Percentiles rank a stretch among this genome's conserved stretches.
Conservation (phyloP, 2,329 filamentous ascomycete genomes). For the Samsoniella hepiali region DNA sequence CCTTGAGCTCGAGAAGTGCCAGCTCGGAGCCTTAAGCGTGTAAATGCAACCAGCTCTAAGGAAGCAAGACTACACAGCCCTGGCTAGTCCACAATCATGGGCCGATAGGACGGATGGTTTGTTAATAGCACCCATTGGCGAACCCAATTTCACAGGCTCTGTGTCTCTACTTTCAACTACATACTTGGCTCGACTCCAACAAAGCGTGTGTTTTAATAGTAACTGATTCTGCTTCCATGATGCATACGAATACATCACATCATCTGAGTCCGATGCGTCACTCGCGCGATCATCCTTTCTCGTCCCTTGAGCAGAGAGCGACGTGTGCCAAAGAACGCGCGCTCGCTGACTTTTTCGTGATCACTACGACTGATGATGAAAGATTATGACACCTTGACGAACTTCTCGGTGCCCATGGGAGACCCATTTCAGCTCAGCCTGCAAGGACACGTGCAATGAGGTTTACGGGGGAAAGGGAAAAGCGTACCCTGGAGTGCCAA, state of each 20-base stretch:
- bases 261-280: constrained; percentile 75
- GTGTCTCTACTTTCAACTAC: neutral
- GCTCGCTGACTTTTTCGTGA: constrained; percentile 74
- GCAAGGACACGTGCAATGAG: constrained; percentile 62
- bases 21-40: neutral
- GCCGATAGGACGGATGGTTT: neutral
- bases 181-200: neutral
- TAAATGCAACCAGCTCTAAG: neutral
- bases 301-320: constrained; percentile 67
- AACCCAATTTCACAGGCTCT: neutral
- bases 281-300: constrained; percentile 75
- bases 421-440: constrained; percentile 64
- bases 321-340: constrained; percentile 65
- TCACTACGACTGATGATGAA: constrained; percentile 69
- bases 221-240: constrained; percentile 83
- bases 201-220: constrained; percentile 46
- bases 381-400: constrained; percentile 67
- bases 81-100: neutral
- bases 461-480: constrained; percentile 35
- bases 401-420: constrained; percentile 70
- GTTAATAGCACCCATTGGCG: neutral
- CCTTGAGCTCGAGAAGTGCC: neutral
- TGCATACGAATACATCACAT: constrained; percentile 75
- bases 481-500: neutral
- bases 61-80: neutral